Conservation (phyloP, 495 filamentous ascomycete genomes). For the Penicillium chermesinum region DNA sequence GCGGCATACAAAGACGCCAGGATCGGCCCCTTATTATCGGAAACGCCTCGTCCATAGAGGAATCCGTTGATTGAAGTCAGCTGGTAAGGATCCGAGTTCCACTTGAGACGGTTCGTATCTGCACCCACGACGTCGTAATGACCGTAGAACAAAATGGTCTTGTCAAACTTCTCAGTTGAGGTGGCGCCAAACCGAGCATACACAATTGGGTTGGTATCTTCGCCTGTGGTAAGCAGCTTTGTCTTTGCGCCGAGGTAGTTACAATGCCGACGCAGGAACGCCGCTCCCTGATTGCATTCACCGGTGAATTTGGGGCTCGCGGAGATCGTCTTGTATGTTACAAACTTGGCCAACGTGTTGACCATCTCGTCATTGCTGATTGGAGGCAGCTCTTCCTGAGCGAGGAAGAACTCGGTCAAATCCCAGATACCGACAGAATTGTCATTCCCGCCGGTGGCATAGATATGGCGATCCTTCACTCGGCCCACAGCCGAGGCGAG, state of each 20-base stretch:
- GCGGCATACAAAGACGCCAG: conserved; percentile 90
- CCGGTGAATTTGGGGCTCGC: conserved; percentile 75
- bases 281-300: conserved; percentile 89
- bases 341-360: conserved; percentile 73
- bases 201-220: conserved; percentile 80
- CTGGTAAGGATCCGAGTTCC: conserved; percentile 82
- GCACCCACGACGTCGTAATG: conserved; percentile 99
- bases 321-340: conserved; percentile 87
- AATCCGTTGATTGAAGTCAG: conserved; percentile 85
- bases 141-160: conserved; percentile 92
- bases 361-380: conserved; percentile 76
- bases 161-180: conserved; percentile 53
- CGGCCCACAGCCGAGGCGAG: conserved; percentile 76
- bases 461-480: conserved; percentile 63
- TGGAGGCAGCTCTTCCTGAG: conserved; percentile 36
- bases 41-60: conserved; percentile 91
- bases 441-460: conserved; percentile 94
- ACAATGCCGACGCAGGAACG: conserved; percentile 81
- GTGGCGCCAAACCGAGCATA: conserved; percentile 77
- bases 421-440: conserved; percentile 86
- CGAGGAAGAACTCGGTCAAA: conserved; percentile 51
- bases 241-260: conserved; percentile 86
- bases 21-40: conserved; percentile 95
- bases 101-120: conserved; percentile 67
- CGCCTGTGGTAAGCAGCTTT: conserved; percentile 71